phyloP scores from a whole-genome alignment of 257 asterid species.

The Fraxinus excelsior region DNA sequence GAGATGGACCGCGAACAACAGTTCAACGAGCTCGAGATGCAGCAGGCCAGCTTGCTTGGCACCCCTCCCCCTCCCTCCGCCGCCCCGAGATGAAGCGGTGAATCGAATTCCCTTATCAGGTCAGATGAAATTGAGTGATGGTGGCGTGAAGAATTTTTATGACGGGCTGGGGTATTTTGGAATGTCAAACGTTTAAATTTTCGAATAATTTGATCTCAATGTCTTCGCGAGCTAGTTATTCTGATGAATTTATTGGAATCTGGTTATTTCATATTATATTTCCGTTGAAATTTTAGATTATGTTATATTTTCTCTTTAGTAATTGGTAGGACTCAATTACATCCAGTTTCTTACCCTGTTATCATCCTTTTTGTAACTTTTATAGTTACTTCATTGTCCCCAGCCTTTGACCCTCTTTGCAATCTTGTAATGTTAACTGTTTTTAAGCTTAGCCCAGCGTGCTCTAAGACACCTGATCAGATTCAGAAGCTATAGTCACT shows the following conservation, averaged over 20 bases:
- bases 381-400: no score
- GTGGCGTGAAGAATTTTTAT: not conserved
- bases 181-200: not conserved
- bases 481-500: no score
- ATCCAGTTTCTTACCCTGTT: not conserved
- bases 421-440: no score
- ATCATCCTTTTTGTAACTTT: not conserved
- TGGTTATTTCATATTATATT: not conserved
- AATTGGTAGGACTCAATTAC: not conserved
- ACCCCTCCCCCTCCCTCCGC: constrained; percentile 33
- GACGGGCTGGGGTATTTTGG: not conserved
- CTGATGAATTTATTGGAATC: not conserved
- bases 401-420: not conserved
- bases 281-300: not conserved
- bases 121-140: constrained; percentile 9
- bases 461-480: not conserved
- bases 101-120: not conserved
- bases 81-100: not conserved
- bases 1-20: constrained; percentile 90
- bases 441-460: not conserved
- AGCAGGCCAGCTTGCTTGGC: constrained; percentile 84
- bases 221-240: not conserved
- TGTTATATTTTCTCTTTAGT: not conserved
- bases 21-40: constrained; percentile 73
- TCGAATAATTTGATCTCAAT: not conserved